Evolutionary conservation across 106 monocot species (phyloP), one percentile per base, ranked within the genome.

Genomic region (Acorus gramineus): DNA sequence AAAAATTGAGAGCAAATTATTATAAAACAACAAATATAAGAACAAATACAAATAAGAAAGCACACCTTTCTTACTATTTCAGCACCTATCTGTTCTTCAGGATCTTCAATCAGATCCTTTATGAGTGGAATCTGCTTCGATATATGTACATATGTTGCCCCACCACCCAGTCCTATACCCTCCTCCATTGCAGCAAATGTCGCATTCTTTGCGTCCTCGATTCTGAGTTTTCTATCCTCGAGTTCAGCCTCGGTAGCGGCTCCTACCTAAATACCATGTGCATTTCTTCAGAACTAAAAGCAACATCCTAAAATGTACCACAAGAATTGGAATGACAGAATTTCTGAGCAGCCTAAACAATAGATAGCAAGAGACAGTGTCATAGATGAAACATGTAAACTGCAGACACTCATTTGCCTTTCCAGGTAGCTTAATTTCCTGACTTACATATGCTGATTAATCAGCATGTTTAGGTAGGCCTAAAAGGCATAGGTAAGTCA

Each of bases 151-250:
- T 81, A 89, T 52, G 92, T 70, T 42, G 88, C 77, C 9, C 98
- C 98, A 66, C 98, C 98, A 57, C 98, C 98, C 55, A 91, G 98
- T 56, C 75, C 79, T 74, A 98, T 83, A 52, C 98, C 98, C 73
- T 98, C 98, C 42, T 79, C 76, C 13, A 99, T 79, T 51, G 98
- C 98, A 70, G 98, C 98, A 89, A 76, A 92, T 46, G 89, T 99
- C 10, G 98, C 85, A 69, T 86, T 88, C 55, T 92, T 99, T 49
- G 98, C 98, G 78, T 99, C 98, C 63, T 99, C 98, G 52, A 86
- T 77, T 80, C 92, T 78, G 7, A 92, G 79, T 61, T 92, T 99
- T 69, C 85, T 83, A 59, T 99, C 98, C 71, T 99, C 86, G 46
- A 92, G 88, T 61, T 92, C 98, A 42, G 81, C 92, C 74, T 99